A percentile compares a stretch with the other conserved stretches of the same genome.
phyloP scores from a whole-genome alignment of 352 stramenopile species.

The Globisporangium spiculum region DNA sequence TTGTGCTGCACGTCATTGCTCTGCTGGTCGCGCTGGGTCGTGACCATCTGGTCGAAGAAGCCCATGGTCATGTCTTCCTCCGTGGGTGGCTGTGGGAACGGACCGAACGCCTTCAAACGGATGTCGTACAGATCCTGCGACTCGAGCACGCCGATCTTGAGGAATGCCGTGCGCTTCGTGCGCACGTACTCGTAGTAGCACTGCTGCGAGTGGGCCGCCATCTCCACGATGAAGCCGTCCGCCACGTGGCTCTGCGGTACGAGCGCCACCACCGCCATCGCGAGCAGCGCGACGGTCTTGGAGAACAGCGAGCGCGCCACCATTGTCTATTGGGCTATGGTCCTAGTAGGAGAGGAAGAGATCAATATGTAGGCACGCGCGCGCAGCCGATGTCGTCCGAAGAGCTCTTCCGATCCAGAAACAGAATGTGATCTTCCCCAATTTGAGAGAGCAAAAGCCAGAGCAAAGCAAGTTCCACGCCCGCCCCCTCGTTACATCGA shows the following conservation, averaged over 20 bases:
- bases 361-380: background rate
- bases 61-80: slow-evolving; percentile 47
- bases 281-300: slow-evolving; percentile 20
- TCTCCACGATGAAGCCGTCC: slow-evolving; percentile 53
- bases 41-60: slow-evolving; percentile 80
- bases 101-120: slow-evolving; percentile 68
- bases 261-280: slow-evolving; percentile 18
- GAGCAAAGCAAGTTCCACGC: background rate
- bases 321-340: background rate
- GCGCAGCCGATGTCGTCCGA: background rate
- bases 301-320: slow-evolving; percentile 5
- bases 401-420: slow-evolving; percentile 2
- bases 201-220: slow-evolving; percentile 51
- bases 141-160: slow-evolving; percentile 77
- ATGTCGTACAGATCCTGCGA: slow-evolving; percentile 73
- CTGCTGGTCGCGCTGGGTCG: slow-evolving; percentile 53
- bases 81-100: slow-evolving; percentile 49
- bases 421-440: slow-evolving; percentile 6
- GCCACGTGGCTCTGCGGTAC: slow-evolving; percentile 16
- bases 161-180: slow-evolving; percentile 81
- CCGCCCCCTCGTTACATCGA: background rate
- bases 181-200: slow-evolving; percentile 86
- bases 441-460: background rate
- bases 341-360: background rate
- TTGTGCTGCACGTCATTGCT: slow-evolving; percentile 82